These are phyloP conservation scores for Nidula microcarpa DNA, from an alignment of 768 basidiomycete species.

Conservation along the genomic window DNA sequence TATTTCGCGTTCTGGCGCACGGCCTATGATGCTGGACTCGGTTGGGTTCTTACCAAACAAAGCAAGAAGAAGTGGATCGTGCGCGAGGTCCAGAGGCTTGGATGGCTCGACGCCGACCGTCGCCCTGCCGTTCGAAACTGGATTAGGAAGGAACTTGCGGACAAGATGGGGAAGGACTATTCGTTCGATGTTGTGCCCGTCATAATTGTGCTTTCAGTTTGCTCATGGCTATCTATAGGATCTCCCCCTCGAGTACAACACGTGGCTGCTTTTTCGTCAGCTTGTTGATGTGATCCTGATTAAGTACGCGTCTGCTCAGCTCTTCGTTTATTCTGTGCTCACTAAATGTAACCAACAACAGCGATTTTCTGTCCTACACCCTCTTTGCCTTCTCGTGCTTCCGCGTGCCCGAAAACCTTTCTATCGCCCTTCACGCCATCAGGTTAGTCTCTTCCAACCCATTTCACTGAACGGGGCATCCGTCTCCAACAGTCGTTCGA, in stretches of 20 bases:
- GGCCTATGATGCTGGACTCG: constrained; percentile 90
- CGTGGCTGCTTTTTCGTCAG: constrained; percentile 95
- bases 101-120: constrained; percentile 83
- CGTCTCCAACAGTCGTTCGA: too few species aligned
- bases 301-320: constrained; percentile 56
- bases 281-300: constrained; percentile 94
- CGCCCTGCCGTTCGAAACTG: constrained; percentile 66
- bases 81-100: constrained; percentile 66
- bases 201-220: constrained; percentile 1
- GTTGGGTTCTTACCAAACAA: constrained; percentile 92
- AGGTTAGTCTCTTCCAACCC: constrained; percentile 39
- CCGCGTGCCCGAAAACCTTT: constrained; percentile 78
- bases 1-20: constrained; percentile 94
- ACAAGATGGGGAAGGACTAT: constrained; percentile 95
- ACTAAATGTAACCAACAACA: constrained; percentile 20
- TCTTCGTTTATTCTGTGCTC: neutral
- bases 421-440: constrained; percentile 68
- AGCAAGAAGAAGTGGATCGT: constrained; percentile 97
- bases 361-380: constrained; percentile 92
- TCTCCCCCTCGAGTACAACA: constrained; percentile 90
- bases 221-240: constrained; percentile 41
- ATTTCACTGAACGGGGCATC: too few species aligned
- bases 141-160: constrained; percentile 82
- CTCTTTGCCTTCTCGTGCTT: constrained; percentile 95
- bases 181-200: constrained; percentile 73